Percentiles rank a stretch among this genome's conserved stretches.
Conservation (phyloP, 2,329 filamentous ascomycete species). For the Aspergillus fumigatus region DNA sequence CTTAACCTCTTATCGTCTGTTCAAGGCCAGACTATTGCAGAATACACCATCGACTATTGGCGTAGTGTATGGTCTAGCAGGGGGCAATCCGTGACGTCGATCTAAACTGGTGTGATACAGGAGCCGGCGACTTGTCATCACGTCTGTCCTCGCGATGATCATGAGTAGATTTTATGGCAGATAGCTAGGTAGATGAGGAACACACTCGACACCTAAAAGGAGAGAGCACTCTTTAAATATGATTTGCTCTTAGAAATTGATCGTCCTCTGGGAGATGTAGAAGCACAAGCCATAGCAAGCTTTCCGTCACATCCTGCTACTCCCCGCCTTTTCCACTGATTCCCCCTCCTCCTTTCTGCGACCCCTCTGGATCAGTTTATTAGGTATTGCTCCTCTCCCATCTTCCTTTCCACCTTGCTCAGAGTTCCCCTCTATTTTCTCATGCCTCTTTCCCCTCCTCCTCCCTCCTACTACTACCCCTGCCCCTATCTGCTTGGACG, state of each 20-base stretch:
- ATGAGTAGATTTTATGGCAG: not conserved
- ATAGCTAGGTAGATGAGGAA: not conserved
- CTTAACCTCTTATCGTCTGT: not conserved
- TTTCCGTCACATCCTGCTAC: conserved; percentile 7
- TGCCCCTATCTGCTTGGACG: not conserved
- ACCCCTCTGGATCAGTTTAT: conserved; percentile 11
- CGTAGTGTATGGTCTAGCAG: conserved; percentile 9
- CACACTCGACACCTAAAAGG: not conserved
- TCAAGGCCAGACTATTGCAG: conserved; percentile 10
- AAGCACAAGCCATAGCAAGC: conserved; percentile 1
- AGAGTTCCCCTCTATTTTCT: not conserved
- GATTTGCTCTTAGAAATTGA: not conserved
- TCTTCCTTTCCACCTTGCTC: conserved; percentile 1
- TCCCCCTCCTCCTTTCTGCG: conserved; percentile 6
- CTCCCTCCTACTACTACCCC: not conserved
- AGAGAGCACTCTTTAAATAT: too few relatives aligned
- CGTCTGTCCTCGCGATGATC: not conserved
- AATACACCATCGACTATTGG: conserved; percentile 15
- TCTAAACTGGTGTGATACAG: conserved; percentile 1
- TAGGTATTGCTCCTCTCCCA: not conserved
- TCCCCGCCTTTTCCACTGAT: conserved; percentile 8
- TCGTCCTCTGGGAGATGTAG: not conserved
- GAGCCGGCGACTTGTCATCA: not conserved
- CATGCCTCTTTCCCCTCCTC: not conserved
- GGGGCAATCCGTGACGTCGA: conserved; percentile 15